These are phyloP conservation scores for Coniella lustricola DNA, from an alignment of 2,329 filamentous ascomycete genomes.

Conservation along the genomic window DNA sequence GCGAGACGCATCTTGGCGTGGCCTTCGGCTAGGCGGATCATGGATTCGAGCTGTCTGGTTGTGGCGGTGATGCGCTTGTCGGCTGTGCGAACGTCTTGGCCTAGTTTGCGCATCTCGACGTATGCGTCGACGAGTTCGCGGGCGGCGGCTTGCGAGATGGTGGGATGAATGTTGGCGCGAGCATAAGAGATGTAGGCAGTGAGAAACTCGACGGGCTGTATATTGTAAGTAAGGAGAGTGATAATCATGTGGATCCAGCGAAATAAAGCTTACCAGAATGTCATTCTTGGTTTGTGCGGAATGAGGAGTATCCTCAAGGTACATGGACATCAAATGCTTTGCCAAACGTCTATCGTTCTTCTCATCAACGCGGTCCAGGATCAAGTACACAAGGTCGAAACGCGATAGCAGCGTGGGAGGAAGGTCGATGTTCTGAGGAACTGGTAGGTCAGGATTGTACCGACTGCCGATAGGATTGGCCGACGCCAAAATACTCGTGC, in stretches of 20 bases:
- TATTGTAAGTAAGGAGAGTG: conserved; percentile 2
- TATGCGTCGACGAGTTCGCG: conserved; percentile 80
- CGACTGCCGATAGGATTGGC: conserved; percentile 97
- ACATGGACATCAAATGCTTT: conserved; percentile 91
- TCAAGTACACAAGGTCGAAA: conserved; percentile 95
- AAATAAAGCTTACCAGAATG: conserved; percentile 59
- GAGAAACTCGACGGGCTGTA: conserved; percentile 83
- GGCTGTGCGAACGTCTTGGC: conserved; percentile 74
- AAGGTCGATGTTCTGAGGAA: conserved; percentile 96
- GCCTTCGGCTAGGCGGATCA: conserved; percentile 94
- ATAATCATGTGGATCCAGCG: background rate
- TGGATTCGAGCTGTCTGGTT: conserved; percentile 91
- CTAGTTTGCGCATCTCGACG: conserved; percentile 90
- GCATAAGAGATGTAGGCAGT: conserved; percentile 97
- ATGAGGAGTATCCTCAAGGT: conserved; percentile 88
- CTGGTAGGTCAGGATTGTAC: conserved; percentile 92
- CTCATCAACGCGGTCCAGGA: conserved; percentile 90
- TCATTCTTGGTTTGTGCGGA: conserved; percentile 69
- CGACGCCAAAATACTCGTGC: conserved; percentile 91
- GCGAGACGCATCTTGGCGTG: conserved; percentile 97
- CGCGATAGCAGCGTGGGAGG: conserved; percentile 90
- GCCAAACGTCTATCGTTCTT: conserved; percentile 81
- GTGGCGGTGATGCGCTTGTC: conserved; percentile 98
- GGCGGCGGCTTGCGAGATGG: conserved; percentile 72
- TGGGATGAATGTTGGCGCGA: conserved; percentile 75